phyloP scores from a whole-genome alignment of 208 protist genomes.

The Endotrypanum monterogeii region DNA sequence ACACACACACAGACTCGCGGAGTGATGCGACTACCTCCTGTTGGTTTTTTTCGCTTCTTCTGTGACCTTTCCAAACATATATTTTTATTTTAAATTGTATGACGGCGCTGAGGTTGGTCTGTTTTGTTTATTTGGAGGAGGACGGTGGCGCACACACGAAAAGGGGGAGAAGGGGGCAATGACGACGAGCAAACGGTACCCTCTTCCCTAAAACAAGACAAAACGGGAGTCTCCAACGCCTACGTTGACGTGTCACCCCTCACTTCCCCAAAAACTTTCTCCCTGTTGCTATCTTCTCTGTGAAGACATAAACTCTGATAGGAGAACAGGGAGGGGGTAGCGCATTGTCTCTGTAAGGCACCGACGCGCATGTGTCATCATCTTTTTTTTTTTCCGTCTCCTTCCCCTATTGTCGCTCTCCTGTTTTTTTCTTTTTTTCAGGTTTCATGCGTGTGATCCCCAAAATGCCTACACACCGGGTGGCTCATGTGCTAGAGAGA shows the following conservation, averaged over 20 bases:
- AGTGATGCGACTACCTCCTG: neutral
- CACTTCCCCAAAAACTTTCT: neutral
- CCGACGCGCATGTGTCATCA: neutral
- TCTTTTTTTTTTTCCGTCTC: neutral
- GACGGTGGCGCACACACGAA: neutral
- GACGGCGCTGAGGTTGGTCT: neutral
- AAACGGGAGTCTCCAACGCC: neutral
- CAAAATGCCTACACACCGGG: neutral
- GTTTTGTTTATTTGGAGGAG: neutral
- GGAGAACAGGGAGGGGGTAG: neutral
- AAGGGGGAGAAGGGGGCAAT: neutral
- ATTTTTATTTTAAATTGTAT: neutral
- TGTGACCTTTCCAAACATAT: neutral
- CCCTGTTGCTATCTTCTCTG: neutral
- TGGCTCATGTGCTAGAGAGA: neutral
- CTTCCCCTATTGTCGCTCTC: constrained; percentile 3
- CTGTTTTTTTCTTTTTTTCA: neutral
- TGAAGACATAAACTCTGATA: neutral
- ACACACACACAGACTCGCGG: neutral
- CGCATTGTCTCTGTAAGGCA: neutral
- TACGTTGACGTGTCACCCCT: neutral
- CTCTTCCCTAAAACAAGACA: neutral
- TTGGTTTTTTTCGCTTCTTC: neutral
- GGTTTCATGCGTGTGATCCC: neutral
- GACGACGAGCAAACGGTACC: neutral